Conservation (phyloP, 768 basidiomycete species). For the Cyclocybe cylindracea region DNA sequence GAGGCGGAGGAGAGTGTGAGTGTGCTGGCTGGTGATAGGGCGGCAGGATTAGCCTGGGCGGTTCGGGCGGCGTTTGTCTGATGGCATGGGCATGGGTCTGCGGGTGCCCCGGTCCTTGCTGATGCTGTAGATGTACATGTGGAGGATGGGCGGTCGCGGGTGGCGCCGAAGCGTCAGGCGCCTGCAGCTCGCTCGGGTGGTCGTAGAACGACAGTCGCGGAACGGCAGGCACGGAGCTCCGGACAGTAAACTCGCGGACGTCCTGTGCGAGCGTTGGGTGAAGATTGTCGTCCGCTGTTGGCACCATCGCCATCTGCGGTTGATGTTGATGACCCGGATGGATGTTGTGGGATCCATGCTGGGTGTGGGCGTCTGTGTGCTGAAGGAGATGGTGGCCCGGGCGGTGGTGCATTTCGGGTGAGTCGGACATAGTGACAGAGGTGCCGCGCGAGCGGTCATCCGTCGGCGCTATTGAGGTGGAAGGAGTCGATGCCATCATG, state of each 20-base stretch:
- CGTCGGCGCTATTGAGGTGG: slow-evolving; percentile 3
- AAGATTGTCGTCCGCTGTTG: slow-evolving; percentile 21
- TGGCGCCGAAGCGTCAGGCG: neutral
- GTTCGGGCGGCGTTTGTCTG: slow-evolving; percentile 1
- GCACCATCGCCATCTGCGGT: neutral
- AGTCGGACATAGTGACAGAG: slow-evolving; percentile 23
- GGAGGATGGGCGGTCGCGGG: neutral
- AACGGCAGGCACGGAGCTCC: slow-evolving; percentile 2
- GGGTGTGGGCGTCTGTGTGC: neutral
- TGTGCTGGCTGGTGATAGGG: neutral
- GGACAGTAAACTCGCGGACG: slow-evolving; percentile 38
- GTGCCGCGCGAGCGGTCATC: slow-evolving; percentile 18
- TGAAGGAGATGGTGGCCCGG: neutral
- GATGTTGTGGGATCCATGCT: neutral
- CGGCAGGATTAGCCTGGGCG: neutral
- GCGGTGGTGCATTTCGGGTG: slow-evolving; percentile 10
- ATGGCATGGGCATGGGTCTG: neutral
- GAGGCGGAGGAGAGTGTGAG: neutral
- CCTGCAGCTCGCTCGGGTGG: slow-evolving; percentile 7
- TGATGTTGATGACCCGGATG: too few relatives aligned
- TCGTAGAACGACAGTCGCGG: slow-evolving; percentile 16
- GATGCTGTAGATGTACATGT: neutral
- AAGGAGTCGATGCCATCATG: neutral
- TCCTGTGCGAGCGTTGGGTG: slow-evolving; percentile 60
- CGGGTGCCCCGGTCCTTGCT: neutral